These are phyloP conservation scores for Heliamphora pulchella DNA, from an alignment of 179 eudicot genomes.

Conservation along the genomic window DNA sequence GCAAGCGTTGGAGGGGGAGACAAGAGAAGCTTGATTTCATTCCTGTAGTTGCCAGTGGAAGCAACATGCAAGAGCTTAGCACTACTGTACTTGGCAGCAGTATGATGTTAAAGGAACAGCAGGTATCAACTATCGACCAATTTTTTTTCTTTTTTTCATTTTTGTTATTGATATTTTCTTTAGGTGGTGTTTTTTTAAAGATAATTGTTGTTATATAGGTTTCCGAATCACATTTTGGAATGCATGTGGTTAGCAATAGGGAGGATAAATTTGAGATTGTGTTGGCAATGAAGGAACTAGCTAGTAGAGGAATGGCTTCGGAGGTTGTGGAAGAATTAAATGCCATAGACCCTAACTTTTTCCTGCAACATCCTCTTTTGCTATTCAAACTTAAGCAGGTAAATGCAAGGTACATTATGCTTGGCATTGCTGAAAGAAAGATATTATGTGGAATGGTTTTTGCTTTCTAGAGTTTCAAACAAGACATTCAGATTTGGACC, in stretches of 20 bases:
- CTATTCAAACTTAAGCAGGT: constrained; percentile 96
- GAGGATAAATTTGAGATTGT: constrained; percentile 53
- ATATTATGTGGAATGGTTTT: background rate
- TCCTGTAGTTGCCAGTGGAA: constrained; percentile 33
- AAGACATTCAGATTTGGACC: constrained; percentile 4
- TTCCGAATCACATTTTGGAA: constrained; percentile 22
- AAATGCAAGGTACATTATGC: background rate
- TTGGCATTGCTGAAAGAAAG: background rate
- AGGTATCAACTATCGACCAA: constrained; percentile 11
- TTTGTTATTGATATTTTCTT: background rate
- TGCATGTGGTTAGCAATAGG: constrained; percentile 22
- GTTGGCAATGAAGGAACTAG: constrained; percentile 70
- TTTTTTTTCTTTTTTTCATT: background rate
- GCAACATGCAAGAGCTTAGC: constrained; percentile 32
- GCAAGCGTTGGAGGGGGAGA: constrained; percentile 90
- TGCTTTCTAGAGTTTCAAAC: background rate
- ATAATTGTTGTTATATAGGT: constrained; percentile 26
- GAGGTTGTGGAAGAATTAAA: constrained; percentile 86
- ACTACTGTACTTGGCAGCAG: constrained; percentile 15
- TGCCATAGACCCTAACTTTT: constrained; percentile 61
- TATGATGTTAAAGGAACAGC: constrained; percentile 16
- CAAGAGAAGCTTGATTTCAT: constrained; percentile 31
- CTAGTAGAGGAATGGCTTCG: constrained; percentile 76
- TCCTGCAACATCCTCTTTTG: constrained; percentile 48
- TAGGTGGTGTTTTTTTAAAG: constrained; percentile 5